Evolutionary conservation across 2,329 filamentous ascomycete genomes (phyloP).

Genomic region (Parastagonospora avenae): DNA sequence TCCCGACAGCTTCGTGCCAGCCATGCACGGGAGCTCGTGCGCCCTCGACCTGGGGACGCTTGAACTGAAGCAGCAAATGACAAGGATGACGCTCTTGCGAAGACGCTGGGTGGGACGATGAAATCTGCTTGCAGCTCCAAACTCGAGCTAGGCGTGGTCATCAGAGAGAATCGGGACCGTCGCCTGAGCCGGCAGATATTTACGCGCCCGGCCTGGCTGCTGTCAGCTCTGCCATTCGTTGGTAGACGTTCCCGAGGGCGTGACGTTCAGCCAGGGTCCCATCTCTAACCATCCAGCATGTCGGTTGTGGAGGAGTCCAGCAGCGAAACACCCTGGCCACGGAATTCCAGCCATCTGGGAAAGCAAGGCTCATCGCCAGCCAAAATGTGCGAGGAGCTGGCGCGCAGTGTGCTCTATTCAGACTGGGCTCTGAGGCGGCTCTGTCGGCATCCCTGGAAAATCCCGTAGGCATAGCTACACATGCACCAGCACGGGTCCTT

Average conservation of each 20-base stretch:
- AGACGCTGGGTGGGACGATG: background rate
- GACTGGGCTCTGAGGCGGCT: conserved; percentile 25
- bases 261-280: conserved; percentile 7
- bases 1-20: conserved; percentile 11
- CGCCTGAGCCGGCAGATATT: no score
- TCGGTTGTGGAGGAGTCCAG: conserved; percentile 17
- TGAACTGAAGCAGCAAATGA: conserved; percentile 31
- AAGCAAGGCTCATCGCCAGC: conserved; percentile 19
- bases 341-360: conserved; percentile 21
- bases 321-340: conserved; percentile 20
- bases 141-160: conserved; percentile 6
- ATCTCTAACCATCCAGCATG: conserved; percentile 13
- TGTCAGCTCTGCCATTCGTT: background rate
- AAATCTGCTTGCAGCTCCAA: conserved; percentile 6
- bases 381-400: conserved; percentile 21
- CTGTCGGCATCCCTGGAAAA: conserved; percentile 18
- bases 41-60: conserved; percentile 15
- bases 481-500: conserved; percentile 9
- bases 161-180: background rate
- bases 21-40: conserved; percentile 1
- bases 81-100: conserved; percentile 7
- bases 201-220: background rate
- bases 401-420: conserved; percentile 12
- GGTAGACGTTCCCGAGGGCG: background rate
- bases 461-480: background rate